Conservation (phyloP, 2,329 filamentous ascomycete species). For the Malbranchea cinnamomea region DNA sequence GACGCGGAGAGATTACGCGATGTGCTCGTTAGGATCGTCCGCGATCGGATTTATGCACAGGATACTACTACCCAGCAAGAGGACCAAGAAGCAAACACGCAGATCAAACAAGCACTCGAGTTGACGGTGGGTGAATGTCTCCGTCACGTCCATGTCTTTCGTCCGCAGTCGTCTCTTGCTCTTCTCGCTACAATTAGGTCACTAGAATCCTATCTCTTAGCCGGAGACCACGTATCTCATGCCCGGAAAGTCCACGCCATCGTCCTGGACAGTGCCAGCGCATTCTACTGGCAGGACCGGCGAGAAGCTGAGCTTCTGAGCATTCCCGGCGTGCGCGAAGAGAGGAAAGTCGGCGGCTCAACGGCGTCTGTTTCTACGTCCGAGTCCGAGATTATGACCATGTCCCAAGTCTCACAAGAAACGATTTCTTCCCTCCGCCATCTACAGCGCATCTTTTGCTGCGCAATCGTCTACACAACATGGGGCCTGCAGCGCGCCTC, state of each 20-base stretch:
- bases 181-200: slow-evolving; percentile 34
- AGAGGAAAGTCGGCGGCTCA: slow-evolving; percentile 1
- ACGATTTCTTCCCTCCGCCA: slow-evolving; percentile 16
- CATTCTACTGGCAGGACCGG: slow-evolving; percentile 41
- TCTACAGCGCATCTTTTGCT: slow-evolving; percentile 24
- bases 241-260: slow-evolving; percentile 34
- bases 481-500: slow-evolving; percentile 12
- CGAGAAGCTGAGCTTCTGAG: slow-evolving; percentile 25
- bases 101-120: too few relatives aligned
- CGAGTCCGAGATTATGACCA: background rate
- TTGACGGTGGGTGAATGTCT: slow-evolving; percentile 27
- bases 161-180: slow-evolving; percentile 35
- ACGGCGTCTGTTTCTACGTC: background rate
- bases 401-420: slow-evolving; percentile 3
- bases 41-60: slow-evolving; percentile 3
- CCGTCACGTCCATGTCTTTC: slow-evolving; percentile 44
- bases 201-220: slow-evolving; percentile 37
- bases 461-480: slow-evolving; percentile 25
- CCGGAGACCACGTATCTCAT: slow-evolving; percentile 30
- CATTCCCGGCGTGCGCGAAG: slow-evolving; percentile 9
- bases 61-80: slow-evolving; percentile 3
- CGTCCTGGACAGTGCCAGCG: slow-evolving; percentile 39
- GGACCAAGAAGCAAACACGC: slow-evolving; percentile 9
- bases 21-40: slow-evolving; percentile 17
- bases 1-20: slow-evolving; percentile 31